A percentile compares a stretch with the other conserved stretches of the same genome.
Conservation (phyloP, 192 early-diverging fungal genomes). For the Podila verticillata region DNA sequence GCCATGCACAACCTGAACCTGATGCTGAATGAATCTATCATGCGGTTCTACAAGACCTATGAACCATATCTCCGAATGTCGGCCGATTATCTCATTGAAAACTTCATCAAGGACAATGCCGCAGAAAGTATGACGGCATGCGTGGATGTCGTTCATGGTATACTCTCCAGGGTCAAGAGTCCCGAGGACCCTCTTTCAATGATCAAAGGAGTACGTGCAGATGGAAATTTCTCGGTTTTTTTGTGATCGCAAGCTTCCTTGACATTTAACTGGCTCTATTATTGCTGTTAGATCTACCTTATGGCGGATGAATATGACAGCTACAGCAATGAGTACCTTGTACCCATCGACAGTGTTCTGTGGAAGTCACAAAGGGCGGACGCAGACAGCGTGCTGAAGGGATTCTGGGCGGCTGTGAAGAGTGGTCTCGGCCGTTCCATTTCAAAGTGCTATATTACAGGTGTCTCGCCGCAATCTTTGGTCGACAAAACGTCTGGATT, state of each 20-base stretch:
- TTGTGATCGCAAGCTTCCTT: background rate
- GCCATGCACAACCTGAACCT: conserved; percentile 23
- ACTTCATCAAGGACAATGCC: conserved; percentile 21
- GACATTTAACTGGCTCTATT: conserved; percentile 4
- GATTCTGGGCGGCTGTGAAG: conserved; percentile 48
- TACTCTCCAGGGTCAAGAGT: conserved; percentile 14
- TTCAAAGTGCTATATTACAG: conserved; percentile 27
- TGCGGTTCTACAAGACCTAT: conserved; percentile 39
- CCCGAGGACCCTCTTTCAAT: conserved; percentile 45
- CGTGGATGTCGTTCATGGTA: conserved; percentile 24
- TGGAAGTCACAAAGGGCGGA: conserved; percentile 23
- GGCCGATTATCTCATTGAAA: conserved; percentile 21
- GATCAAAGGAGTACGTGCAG: conserved; percentile 42
- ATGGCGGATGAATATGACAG: conserved; percentile 54
- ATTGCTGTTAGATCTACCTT: conserved; percentile 46
- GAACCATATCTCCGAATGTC: conserved; percentile 33
- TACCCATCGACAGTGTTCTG: conserved; percentile 13
- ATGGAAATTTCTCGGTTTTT: conserved; percentile 1
- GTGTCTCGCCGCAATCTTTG: conserved; percentile 31
- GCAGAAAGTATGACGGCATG: conserved; percentile 11
- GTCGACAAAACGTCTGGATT: conserved; percentile 27
- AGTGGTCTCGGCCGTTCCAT: conserved; percentile 20
- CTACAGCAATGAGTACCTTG: conserved; percentile 48
- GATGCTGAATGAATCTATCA: conserved; percentile 42
- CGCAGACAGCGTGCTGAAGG: conserved; percentile 31